phyloP scores from a whole-genome alignment of 257 asterid species.

The Eustoma russellianum region DNA sequence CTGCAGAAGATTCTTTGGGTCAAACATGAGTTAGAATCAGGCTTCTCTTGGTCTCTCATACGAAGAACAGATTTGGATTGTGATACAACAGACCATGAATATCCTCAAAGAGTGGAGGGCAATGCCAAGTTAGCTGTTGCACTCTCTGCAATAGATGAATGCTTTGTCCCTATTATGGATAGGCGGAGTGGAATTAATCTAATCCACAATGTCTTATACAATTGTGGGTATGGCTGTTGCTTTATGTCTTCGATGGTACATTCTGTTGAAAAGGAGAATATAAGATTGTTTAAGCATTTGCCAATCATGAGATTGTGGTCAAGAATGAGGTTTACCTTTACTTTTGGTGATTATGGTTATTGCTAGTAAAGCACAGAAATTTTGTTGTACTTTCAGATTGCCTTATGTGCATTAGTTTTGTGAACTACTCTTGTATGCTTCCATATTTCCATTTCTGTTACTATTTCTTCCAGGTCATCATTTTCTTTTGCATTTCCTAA shows the following conservation, averaged over 20 bases:
- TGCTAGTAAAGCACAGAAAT: too few species aligned
- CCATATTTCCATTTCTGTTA: too few species aligned
- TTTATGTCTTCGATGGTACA: conserved; percentile 5
- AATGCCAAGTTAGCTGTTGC: conserved; percentile 96
- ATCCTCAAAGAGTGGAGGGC: conserved; percentile 80
- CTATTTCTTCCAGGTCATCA: too few species aligned
- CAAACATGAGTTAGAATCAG: conserved; percentile 80
- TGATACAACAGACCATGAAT: conserved; percentile 49
- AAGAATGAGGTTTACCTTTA: not conserved
- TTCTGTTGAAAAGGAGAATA: not conserved
- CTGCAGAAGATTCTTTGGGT: conserved; percentile 77
- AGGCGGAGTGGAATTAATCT: conserved; percentile 84
- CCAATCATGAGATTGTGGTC: not conserved
- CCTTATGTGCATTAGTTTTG: too few species aligned
- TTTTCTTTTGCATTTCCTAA: too few species aligned
- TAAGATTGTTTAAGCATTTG: too few species aligned
- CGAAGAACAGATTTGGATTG: conserved; percentile 59
- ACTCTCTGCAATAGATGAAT: conserved; percentile 80
- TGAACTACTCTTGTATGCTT: too few species aligned
- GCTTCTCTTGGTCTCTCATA: conserved; percentile 88
- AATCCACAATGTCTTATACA: conserved; percentile 69
- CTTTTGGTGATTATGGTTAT: not conserved
- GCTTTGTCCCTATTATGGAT: conserved; percentile 86
- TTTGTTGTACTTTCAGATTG: too few species aligned
- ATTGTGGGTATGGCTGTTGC: conserved; percentile 57